Evolutionary conservation across 2,329 filamentous ascomycete species (phyloP), one percentile per base, ranked within the genome.

Genomic region (Pseudohalonectria lignicola): DNA sequence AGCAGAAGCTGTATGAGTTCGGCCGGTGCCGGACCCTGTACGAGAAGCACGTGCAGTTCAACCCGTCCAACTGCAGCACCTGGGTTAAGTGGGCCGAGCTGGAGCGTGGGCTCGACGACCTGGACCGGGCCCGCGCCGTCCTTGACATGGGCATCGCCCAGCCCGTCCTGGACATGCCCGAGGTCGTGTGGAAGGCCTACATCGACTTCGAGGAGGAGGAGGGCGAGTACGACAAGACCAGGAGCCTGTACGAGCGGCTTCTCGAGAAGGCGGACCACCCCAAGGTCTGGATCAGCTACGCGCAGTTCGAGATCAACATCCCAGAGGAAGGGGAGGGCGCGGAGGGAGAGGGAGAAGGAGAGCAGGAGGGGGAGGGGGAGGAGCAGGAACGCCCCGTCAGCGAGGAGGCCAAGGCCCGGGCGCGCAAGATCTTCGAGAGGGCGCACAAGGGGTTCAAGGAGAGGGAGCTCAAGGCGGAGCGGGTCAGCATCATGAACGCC

Each of bases 151-250:
- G 86, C 3, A 81, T 95, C 43, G 69, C 75, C 35, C 88, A 96
- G 57, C 71, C 80, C 2, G 74, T 79, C 23, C 70, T 98, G 12
- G 92, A 98, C 58, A 98, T 98, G 92, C 92, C 92, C 0, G 92
- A 98, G 63, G 69, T 96, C 37, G 69, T 96, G 2, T 98, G 92
- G 92, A 96, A 96, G 63, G 79, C 87, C 2, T 98, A 94, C 59
- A 96, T 98, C 50, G 92, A 98, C 59, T 96, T 96, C 53, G 92
- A 98, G 61, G 90, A 96, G 55, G 86, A 94, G 51, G 86, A 94
- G 59, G 85, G 80, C 52, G 86, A 95, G 59, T 95, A 90, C 59
- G 86, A 87, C 38, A 71, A 79, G 35, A 86, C 87, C 4, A 74
- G 92, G 35, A 65, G 67, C 4, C 67, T 98, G 32, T 98, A 96